phyloP scores from a whole-genome alignment of 73 alveolate species.

The Uronychia setigera region DNA sequence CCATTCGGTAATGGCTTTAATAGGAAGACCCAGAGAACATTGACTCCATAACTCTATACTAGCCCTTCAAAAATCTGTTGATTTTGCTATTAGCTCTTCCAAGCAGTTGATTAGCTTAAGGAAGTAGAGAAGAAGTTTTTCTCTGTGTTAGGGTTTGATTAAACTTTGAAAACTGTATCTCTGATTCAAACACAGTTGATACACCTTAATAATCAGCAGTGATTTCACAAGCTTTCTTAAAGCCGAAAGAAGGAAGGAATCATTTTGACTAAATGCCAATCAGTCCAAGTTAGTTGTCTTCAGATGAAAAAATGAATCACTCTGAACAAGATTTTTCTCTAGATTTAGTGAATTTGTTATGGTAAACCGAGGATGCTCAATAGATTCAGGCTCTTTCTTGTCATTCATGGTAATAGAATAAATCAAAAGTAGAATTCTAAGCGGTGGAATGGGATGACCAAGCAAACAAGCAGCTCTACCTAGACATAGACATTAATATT shows the following conservation, averaged over 20 bases:
- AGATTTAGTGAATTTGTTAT: no score
- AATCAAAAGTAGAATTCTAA: neutral
- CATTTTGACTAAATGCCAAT: no score
- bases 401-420: neutral
- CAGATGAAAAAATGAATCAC: no score
- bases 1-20: constrained; percentile 58
- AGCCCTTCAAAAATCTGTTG: constrained; percentile 77
- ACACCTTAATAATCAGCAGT: no score
- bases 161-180: no score
- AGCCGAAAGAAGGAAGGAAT: no score
- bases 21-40: constrained; percentile 62
- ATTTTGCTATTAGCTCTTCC: constrained; percentile 58
- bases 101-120: constrained; percentile 68
- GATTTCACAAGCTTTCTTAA: no score
- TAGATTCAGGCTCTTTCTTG: neutral
- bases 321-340: no score
- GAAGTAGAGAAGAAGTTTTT: constrained; percentile 50
- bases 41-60: constrained; percentile 63
- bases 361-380: constrained; percentile 1
- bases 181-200: no score
- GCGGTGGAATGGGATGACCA: neutral
- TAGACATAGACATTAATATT: neutral
- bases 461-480: neutral
- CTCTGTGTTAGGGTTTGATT: constrained; percentile 45
- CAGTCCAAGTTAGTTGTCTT: no score